Evolutionary conservation across 345 rosid species (phyloP).

Genomic region (Isatis tinctoria): DNA sequence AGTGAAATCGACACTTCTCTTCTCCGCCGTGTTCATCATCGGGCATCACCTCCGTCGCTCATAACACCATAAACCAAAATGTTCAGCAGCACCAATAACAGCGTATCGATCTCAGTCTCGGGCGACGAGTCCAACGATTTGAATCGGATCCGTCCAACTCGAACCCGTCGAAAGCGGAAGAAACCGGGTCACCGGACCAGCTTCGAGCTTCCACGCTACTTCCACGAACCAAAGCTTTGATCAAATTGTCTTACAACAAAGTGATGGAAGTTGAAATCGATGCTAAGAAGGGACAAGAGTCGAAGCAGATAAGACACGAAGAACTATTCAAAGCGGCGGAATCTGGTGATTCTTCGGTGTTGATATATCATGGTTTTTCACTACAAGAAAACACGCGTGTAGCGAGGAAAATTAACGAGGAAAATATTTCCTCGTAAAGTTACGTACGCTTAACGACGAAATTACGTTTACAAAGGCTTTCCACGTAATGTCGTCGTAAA

Average conservation of each 20-base stretch:
- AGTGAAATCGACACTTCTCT: not conserved
- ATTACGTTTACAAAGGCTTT: too few species aligned
- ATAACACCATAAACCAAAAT: not conserved
- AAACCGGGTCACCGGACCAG: slow-evolving; percentile 41
- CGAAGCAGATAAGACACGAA: slow-evolving; percentile 39
- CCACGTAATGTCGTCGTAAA: too few species aligned
- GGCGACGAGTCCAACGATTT: slow-evolving; percentile 70
- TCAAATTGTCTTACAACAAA: not conserved
- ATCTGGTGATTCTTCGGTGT: slow-evolving; percentile 57
- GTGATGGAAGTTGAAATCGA: slow-evolving; percentile 48
- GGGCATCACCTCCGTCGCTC: not conserved
- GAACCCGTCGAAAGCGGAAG: slow-evolving; percentile 71
- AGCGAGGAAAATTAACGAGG: too few species aligned
- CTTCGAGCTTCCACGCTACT: slow-evolving; percentile 42
- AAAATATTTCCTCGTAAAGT: too few species aligned
- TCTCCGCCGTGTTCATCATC: not conserved
- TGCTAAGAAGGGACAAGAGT: slow-evolving; percentile 17
- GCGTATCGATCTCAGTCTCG: slow-evolving; percentile 58
- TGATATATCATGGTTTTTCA: too few species aligned
- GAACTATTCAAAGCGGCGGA: slow-evolving; percentile 83
- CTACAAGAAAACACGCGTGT: too few species aligned
- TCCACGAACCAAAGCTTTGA: not conserved
- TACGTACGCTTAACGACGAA: too few species aligned
- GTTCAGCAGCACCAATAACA: slow-evolving; percentile 23
- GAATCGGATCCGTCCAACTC: slow-evolving; percentile 51